Evolutionary conservation across 1,284 basidiomycete species (phyloP).

Genomic region (Calocybe gambosa): DNA sequence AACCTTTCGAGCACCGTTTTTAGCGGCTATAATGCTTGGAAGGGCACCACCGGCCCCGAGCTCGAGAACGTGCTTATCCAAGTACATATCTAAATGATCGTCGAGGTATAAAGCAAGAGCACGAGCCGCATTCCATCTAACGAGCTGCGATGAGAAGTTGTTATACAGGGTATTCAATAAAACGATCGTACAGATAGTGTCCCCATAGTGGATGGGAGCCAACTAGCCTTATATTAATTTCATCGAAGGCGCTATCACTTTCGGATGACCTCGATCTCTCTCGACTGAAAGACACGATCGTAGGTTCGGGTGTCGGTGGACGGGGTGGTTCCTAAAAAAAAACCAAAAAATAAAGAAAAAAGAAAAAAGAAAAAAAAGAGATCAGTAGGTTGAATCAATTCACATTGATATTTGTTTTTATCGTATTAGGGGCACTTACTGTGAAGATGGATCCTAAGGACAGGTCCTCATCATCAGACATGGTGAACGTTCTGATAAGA

Average conservation of each 20-base stretch:
- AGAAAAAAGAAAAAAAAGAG: no score
- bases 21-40: conserved; percentile 70
- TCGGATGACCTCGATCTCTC: conserved; percentile 18
- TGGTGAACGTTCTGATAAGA: not conserved
- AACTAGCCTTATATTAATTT: conserved; percentile 76
- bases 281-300: conserved; percentile 40
- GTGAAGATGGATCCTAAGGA: conserved; percentile 26
- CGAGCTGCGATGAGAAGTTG: not conserved
- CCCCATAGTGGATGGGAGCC: conserved; percentile 91
- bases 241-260: no score
- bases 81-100: conserved; percentile 40
- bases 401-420: conserved; percentile 1
- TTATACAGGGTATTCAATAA: not conserved
- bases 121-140: conserved; percentile 82
- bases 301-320: conserved; percentile 58
- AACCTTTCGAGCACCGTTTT: conserved; percentile 62
- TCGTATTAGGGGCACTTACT: conserved; percentile 18
- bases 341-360: no score
- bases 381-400: not conserved
- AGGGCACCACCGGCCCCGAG: conserved; percentile 91
- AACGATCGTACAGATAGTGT: conserved; percentile 66
- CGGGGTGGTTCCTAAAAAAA: conserved; percentile 44
- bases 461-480: conserved; percentile 20
- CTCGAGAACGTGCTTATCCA: conserved; percentile 62
- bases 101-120: conserved; percentile 75